Percentiles rank a stretch among this genome's conserved stretches.
Evolutionary conservation across 1,139 yeast genomes (phyloP).

Genomic region (Blastobotrys raffinosifermentans): DNA sequence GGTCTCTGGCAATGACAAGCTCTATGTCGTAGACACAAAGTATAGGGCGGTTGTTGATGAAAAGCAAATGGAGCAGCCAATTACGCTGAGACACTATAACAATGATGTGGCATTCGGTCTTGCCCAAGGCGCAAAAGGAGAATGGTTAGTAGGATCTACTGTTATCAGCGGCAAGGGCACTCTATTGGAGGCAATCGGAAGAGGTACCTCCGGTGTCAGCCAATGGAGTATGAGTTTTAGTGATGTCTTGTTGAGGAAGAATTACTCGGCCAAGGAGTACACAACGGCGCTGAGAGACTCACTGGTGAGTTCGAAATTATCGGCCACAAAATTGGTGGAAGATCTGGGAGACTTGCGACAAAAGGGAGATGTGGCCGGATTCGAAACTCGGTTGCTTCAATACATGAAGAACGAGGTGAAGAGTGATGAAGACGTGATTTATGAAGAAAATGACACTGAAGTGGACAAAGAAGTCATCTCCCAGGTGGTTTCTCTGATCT

Average conservation of each 20-base stretch:
- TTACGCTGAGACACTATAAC: constrained; percentile 19
- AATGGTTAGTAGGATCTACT: constrained; percentile 37
- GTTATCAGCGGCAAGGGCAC: constrained; percentile 67
- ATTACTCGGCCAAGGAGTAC: constrained; percentile 18
- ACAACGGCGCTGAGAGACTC: constrained; percentile 20
- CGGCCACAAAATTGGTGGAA: constrained; percentile 21
- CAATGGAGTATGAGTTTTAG: constrained; percentile 18
- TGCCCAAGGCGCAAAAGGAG: constrained; percentile 8
- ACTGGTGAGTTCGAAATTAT: constrained; percentile 15
- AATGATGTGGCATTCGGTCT: constrained; percentile 19
- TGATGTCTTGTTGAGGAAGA: constrained; percentile 23
- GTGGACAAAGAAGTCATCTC: constrained; percentile 57
- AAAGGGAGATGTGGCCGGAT: constrained; percentile 17
- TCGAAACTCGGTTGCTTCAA: constrained; percentile 24
- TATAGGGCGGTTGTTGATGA: constrained; percentile 38
- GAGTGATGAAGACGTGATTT: constrained; percentile 26
- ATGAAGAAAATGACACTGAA: constrained; percentile 62
- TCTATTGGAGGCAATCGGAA: constrained; percentile 67
- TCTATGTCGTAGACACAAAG: constrained; percentile 39
- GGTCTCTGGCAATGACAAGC: constrained; percentile 32
- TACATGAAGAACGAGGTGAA: constrained; percentile 24
- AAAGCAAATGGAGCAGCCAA: constrained; percentile 22
- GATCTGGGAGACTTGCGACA: constrained; percentile 25
- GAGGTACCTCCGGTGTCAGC: constrained; percentile 35
- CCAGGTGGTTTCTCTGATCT: constrained; percentile 43